phyloP scores from a whole-genome alignment of 108 stramenopile genomes.

The Thalassiosira profunda region DNA sequence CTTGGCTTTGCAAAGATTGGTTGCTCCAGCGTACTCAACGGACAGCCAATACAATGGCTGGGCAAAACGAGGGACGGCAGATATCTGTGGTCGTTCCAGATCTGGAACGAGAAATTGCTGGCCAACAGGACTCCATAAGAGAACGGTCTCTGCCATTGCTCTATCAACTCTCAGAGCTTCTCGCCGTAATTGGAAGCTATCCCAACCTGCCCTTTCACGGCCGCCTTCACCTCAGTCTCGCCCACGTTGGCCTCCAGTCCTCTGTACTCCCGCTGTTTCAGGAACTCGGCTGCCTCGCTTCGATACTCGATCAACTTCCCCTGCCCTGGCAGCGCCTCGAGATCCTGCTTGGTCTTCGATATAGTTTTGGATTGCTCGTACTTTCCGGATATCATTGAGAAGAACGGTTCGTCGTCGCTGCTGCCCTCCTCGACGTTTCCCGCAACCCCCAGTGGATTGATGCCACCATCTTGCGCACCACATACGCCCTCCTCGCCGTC shows the following conservation, averaged over 20 bases:
- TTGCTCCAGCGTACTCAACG: constrained; percentile 34
- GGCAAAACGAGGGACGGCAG: constrained; percentile 51
- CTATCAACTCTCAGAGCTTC: background rate
- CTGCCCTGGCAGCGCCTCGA: constrained; percentile 64
- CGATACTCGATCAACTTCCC: constrained; percentile 78
- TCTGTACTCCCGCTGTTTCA: constrained; percentile 81
- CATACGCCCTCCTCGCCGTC: constrained; percentile 2
- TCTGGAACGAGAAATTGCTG: constrained; percentile 51
- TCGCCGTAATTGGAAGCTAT: constrained; percentile 85
- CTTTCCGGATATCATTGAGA: constrained; percentile 79
- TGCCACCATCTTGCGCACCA: background rate
- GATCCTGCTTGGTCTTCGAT: constrained; percentile 27
- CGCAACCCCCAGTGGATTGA: constrained; percentile 4
- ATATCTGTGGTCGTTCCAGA: constrained; percentile 54
- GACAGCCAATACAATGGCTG: constrained; percentile 58
- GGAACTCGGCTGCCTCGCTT: constrained; percentile 85
- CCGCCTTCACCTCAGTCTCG: constrained; percentile 70
- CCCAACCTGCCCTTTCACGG: constrained; percentile 72
- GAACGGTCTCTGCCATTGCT: background rate
- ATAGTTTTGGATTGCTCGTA: constrained; percentile 54
- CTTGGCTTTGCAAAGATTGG: constrained; percentile 49
- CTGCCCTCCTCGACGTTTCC: constrained; percentile 15
- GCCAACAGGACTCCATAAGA: no score
- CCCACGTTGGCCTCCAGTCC: constrained; percentile 83
- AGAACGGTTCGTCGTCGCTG: constrained; percentile 80